phyloP scores from a whole-genome alignment of 345 rosid species.

The Gossypium arboreum region DNA sequence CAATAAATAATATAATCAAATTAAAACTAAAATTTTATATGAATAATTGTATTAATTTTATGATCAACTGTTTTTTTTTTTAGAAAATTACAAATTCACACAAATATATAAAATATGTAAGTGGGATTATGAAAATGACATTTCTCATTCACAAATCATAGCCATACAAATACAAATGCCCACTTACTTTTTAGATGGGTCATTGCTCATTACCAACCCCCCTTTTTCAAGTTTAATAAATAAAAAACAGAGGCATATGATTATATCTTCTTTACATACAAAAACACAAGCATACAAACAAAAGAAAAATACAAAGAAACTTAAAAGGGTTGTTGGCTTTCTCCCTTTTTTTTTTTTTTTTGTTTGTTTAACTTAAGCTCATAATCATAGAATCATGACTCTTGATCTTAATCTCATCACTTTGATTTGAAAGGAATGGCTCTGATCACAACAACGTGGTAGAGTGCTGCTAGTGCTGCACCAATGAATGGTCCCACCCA shows the following conservation, averaged over 20 bases:
- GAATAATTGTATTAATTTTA: no score
- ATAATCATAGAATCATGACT: neutral
- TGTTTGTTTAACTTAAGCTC: neutral
- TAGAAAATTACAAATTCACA: no score
- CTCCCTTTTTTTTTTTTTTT: neutral
- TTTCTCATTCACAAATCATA: neutral
- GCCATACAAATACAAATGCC: slow-evolving; percentile 8
- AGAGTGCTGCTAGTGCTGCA: slow-evolving; percentile 76
- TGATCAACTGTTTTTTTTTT: no score
- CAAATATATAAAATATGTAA: no score
- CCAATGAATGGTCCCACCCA: slow-evolving; percentile 79
- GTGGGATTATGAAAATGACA: neutral
- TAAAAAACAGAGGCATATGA: neutral
- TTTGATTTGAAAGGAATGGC: slow-evolving; percentile 64
- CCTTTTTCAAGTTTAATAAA: neutral
- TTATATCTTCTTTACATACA: neutral
- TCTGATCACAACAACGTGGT: slow-evolving; percentile 68
- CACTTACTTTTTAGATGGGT: neutral
- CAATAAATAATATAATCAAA: fast-evolving
- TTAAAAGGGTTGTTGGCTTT: neutral
- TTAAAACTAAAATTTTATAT: no score
- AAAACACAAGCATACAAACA: neutral
- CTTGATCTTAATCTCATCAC: slow-evolving; percentile 15
- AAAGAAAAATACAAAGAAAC: neutral
- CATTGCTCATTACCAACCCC: neutral